Evolutionary conservation across 176 grass and related monocot species (phyloP).

Genomic region (Saccharum officinarum): DNA sequence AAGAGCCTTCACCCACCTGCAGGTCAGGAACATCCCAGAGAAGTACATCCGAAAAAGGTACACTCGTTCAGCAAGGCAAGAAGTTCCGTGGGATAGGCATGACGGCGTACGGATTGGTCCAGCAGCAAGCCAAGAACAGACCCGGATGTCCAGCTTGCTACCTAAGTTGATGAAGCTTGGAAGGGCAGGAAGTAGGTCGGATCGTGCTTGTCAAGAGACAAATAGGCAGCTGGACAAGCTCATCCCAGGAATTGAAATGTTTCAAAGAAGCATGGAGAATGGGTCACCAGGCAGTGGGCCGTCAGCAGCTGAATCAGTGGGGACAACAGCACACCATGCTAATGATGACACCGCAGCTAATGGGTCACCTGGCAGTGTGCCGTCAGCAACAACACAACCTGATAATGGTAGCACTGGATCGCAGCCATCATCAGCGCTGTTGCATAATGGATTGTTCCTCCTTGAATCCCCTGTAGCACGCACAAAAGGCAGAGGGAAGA

Average conservation of each 20-base stretch:
- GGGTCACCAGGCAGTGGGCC: no score
- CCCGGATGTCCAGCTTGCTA: background rate
- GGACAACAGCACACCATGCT: no score
- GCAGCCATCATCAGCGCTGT: no score
- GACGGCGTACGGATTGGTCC: background rate
- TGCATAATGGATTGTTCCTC: no score
- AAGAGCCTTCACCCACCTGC: background rate
- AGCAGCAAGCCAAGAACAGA: background rate
- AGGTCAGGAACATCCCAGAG: background rate
- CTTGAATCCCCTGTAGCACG: no score
- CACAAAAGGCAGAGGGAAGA: no score
- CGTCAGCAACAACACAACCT: no score
- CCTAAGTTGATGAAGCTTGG: background rate
- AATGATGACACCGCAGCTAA: no score
- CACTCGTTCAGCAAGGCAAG: fast-evolving
- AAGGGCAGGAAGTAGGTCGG: background rate
- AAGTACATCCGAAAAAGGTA: background rate
- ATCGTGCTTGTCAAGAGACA: background rate
- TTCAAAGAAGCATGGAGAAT: no score
- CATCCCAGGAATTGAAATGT: background rate
- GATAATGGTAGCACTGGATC: no score
- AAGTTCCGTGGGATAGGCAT: background rate
- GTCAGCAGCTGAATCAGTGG: no score
- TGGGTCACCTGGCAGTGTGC: no score
- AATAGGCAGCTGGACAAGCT: background rate